phyloP scores from a whole-genome alignment of 2,329 filamentous ascomycete genomes.

The Hypoxylon sp. region DNA sequence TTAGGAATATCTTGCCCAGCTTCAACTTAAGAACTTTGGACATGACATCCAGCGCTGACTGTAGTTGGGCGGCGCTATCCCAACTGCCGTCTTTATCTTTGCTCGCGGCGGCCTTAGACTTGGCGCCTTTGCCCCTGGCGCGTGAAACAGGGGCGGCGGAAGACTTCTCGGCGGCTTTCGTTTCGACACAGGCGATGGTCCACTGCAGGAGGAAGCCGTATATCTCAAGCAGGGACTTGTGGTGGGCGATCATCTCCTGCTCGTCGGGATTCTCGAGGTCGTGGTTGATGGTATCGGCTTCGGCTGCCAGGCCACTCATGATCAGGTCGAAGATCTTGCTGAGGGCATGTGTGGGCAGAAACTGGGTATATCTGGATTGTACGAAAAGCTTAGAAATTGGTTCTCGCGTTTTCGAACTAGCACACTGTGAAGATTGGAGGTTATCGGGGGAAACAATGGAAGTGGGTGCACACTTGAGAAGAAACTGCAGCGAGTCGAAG shows the following conservation, averaged over 20 bases:
- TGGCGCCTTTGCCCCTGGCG: conserved; percentile 81
- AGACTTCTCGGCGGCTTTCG: conserved; percentile 92
- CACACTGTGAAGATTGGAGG: conserved; percentile 40
- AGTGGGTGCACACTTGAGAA: conserved; percentile 90
- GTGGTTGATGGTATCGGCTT: conserved; percentile 87
- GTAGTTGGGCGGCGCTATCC: conserved; percentile 91
- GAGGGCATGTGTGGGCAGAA: conserved; percentile 83
- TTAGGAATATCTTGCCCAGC: conserved; percentile 92
- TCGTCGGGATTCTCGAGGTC: conserved; percentile 90
- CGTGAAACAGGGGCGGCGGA: conserved; percentile 78
- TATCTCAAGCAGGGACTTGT: conserved; percentile 93
- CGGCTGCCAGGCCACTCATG: conserved; percentile 85
- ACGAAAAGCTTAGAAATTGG: conserved; percentile 75
- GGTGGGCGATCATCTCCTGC: conserved; percentile 86
- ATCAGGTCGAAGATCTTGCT: conserved; percentile 95
- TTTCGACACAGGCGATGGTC: conserved; percentile 94
- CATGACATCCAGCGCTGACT: conserved; percentile 92
- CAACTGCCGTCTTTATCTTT: conserved; percentile 79
- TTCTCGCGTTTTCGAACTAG: conserved; percentile 56
- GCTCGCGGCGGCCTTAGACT: conserved; percentile 78
- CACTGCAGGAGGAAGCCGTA: conserved; percentile 96
- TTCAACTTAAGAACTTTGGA: conserved; percentile 96
- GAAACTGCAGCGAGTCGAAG: conserved; percentile 94
- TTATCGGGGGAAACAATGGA: conserved; percentile 57
- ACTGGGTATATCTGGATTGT: conserved; percentile 82